These are phyloP conservation scores for Aspergillus funiculosus DNA, from an alignment of 495 filamentous ascomycete genomes.

Conservation along the genomic window DNA sequence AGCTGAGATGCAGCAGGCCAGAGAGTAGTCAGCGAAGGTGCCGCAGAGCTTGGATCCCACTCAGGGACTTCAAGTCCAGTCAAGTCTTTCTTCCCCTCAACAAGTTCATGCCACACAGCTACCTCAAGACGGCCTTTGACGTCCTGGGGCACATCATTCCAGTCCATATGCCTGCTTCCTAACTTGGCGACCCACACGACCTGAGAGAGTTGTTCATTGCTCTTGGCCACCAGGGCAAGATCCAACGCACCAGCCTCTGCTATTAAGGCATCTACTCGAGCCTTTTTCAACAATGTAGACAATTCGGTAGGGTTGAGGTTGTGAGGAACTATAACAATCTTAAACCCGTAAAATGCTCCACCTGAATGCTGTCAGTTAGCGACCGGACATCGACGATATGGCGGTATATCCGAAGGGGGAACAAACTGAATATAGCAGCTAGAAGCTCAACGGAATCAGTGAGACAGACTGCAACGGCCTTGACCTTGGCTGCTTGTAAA, in stretches of 20 bases:
- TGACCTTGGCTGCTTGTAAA: constrained; percentile 59
- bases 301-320: constrained; percentile 61
- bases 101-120: constrained; percentile 79
- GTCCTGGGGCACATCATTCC: constrained; percentile 72
- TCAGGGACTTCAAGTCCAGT: constrained; percentile 45
- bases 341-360: constrained; percentile 74
- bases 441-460: constrained; percentile 91
- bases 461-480: constrained; percentile 81
- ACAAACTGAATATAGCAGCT: constrained; percentile 59
- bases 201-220: constrained; percentile 63
- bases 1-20: constrained; percentile 50
- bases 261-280: constrained; percentile 72
- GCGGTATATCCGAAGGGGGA: not conserved
- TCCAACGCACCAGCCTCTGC: constrained; percentile 85
- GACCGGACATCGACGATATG: constrained; percentile 3
- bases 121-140: constrained; percentile 67
- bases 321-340: constrained; percentile 77
- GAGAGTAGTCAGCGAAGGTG: constrained; percentile 51
- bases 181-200: constrained; percentile 92
- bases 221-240: constrained; percentile 62
- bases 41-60: constrained; percentile 44
- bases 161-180: constrained; percentile 88
- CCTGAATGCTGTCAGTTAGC: constrained; percentile 37
- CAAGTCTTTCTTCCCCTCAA: constrained; percentile 54
- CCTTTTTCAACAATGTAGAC: constrained; percentile 61